phyloP scores from a whole-genome alignment of 139 green algal genomes.

The Chlorella sp. region DNA sequence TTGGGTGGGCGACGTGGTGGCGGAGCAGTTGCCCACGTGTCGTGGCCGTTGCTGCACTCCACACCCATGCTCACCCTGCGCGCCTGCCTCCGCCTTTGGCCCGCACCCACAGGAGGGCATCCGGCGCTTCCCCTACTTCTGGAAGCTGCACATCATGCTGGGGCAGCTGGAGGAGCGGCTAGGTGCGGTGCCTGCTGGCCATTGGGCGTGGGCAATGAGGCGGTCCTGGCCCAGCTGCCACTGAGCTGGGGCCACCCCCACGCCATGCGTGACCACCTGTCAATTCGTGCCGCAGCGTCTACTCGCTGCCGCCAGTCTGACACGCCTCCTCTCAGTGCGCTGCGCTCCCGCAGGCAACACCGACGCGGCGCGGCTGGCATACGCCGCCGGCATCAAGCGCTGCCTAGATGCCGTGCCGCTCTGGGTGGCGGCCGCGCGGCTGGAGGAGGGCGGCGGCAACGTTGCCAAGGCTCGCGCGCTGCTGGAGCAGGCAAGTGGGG shows the following conservation, averaged over 20 bases:
- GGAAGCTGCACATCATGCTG: slow-evolving; percentile 96
- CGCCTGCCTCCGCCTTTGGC: too few species aligned
- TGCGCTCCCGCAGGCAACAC: slow-evolving; percentile 28
- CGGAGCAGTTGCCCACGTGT: too few species aligned
- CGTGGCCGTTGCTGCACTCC: neutral
- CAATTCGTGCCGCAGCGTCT: too few species aligned
- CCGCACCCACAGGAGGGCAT: slow-evolving; percentile 68
- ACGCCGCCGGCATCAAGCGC: slow-evolving; percentile 52
- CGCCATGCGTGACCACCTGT: too few species aligned
- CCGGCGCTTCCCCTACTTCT: slow-evolving; percentile 76
- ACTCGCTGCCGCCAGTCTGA: too few species aligned
- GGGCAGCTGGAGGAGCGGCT: slow-evolving; percentile 89
- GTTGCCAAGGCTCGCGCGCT: slow-evolving; percentile 77
- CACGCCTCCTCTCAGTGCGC: too few species aligned
- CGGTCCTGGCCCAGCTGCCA: neutral
- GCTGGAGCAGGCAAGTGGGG: slow-evolving; percentile 63
- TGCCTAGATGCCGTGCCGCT: slow-evolving; percentile 75
- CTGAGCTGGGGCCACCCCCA: neutral
- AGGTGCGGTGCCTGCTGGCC: slow-evolving; percentile 26
- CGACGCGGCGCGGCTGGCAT: slow-evolving; percentile 50
- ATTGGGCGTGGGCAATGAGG: neutral
- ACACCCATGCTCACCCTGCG: neutral
- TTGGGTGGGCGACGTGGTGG: slow-evolving; percentile 49
- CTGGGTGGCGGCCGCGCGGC: slow-evolving; percentile 72
- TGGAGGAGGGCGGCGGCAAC: slow-evolving; percentile 82